Evolutionary conservation across 306 rosid species (phyloP), one percentile per base, ranked within the genome.

Genomic region (Pyrus pyrifolia): DNA sequence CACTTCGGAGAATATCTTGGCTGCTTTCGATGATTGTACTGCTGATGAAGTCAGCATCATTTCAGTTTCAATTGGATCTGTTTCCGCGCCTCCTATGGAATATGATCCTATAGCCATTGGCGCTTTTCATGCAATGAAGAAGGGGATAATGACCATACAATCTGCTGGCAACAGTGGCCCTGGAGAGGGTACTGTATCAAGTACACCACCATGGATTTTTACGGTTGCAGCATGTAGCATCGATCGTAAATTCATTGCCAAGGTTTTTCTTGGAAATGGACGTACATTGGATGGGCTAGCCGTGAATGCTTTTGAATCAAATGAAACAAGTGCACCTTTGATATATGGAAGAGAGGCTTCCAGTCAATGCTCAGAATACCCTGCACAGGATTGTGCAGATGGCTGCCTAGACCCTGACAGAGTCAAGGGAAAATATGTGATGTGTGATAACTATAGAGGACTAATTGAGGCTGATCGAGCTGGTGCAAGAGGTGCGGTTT

Each of bases 91-190:
- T 52, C 21, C 58, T 19, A 4, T 52, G 21, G 58, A 52, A 14
- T 2, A 15, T 19, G n/a, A 52, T 52, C 38, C 35, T 17, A 25
- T 68, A 3, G 33, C 58, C 6, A 45, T 68, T 17, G 73, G 59
- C 4, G 33, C 73, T 13, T 68, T 12, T 49, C 73, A 68, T 68
- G 73, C 73, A 45, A 45, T 25, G 73, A 25, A 2, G 14, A 68
- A 25, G 2, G 35, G 58, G 22, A 68, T 68, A 44, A 21, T 68
- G 1, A 68, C 73, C 31, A 1, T 52, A 45, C 19, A 68, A 5
- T 68, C 73, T 45, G 73, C 73, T 23, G 73, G 58, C n/a, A 68
- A 68, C 73, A 13, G n/a, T 68, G 73, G 73, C 8, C 73, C 73
- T 68, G 2, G 0, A 2, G 23, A 4, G 23, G n/a, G 15, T 13